Conservation (phyloP, 768 basidiomycete species). For the Lactarius hengduanensis region DNA sequence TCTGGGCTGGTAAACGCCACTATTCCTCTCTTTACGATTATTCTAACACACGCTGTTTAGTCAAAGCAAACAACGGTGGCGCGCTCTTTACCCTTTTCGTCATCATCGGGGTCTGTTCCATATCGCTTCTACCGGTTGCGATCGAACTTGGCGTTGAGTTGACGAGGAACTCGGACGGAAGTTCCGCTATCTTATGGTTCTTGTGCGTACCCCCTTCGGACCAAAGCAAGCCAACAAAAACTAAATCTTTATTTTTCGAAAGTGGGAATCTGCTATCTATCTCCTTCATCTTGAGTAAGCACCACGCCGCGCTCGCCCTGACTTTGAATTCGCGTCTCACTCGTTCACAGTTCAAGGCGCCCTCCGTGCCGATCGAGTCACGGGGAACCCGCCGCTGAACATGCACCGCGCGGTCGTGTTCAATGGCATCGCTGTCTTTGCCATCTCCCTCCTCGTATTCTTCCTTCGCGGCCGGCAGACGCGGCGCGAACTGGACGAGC, state of each 20-base stretch:
- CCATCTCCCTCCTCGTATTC: conserved; percentile 43
- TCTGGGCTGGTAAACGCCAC: conserved; percentile 68
- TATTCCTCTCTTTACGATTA: not conserved
- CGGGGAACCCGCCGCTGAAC: conserved; percentile 68
- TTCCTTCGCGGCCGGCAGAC: conserved; percentile 59
- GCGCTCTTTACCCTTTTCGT: conserved; percentile 66
- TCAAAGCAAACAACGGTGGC: conserved; percentile 56
- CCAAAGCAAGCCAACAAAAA: not conserved
- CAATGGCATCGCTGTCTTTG: conserved; percentile 52
- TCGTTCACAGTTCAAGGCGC: conserved; percentile 46
- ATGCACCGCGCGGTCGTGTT: conserved; percentile 71
- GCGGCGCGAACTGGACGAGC: conserved; percentile 61
- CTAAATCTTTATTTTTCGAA: not conserved
- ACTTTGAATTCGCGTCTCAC: conserved; percentile 3
- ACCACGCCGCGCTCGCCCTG: conserved; percentile 6
- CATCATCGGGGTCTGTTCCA: conserved; percentile 60
- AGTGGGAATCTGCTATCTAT: conserved; percentile 18
- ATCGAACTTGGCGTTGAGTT: conserved; percentile 80
- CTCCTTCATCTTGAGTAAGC: conserved; percentile 5
- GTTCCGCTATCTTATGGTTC: conserved; percentile 76
- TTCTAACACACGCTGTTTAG: conserved; percentile 37
- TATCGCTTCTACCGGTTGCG: conserved; percentile 72
- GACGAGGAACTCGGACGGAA: conserved; percentile 75
- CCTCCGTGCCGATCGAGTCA: conserved; percentile 52
- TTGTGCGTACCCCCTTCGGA: conserved; percentile 43